Evolutionary conservation across 2,329 filamentous ascomycete species (phyloP).

Genomic region (Cryphonectria naterciae): DNA sequence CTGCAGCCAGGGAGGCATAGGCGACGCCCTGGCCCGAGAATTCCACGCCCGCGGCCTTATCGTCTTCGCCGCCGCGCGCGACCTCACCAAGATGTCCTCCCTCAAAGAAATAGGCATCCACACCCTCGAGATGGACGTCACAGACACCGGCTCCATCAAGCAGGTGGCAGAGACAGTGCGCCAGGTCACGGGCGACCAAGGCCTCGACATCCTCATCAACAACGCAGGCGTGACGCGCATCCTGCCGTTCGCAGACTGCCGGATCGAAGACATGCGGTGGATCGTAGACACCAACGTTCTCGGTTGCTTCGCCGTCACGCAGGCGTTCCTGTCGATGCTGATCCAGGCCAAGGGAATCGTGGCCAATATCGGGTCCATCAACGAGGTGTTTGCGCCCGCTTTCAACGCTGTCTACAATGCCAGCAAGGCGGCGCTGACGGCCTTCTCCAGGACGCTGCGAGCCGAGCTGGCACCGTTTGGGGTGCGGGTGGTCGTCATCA

Average conservation of each 20-base stretch:
- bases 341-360: slow-evolving; percentile 40
- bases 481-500: slow-evolving; percentile 40
- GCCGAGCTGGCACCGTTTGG: slow-evolving; percentile 44
- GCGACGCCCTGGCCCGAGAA: slow-evolving; percentile 44
- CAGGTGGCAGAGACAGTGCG: slow-evolving; percentile 39
- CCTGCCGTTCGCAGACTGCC: slow-evolving; percentile 41
- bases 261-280: slow-evolving; percentile 35
- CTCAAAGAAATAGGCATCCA: slow-evolving; percentile 41
- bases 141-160: slow-evolving; percentile 39
- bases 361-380: slow-evolving; percentile 42
- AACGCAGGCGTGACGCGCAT: slow-evolving; percentile 44
- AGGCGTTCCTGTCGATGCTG: slow-evolving; percentile 45
- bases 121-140: slow-evolving; percentile 48
- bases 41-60: slow-evolving; percentile 43
- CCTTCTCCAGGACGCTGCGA: slow-evolving; percentile 45
- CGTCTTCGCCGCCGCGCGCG: slow-evolving; percentile 47
- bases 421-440: slow-evolving; percentile 47
- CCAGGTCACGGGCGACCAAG: slow-evolving; percentile 39
- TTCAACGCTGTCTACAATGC: slow-evolving; percentile 48
- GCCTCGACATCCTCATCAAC: slow-evolving; percentile 49
- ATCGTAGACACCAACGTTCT: slow-evolving; percentile 46
- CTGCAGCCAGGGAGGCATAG: slow-evolving; percentile 45
- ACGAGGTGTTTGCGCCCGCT: slow-evolving; percentile 41
- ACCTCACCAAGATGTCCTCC: slow-evolving; percentile 38
- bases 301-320: slow-evolving; percentile 43